Base-by-base conservation (phyloP, 1,139 yeast species). In the Hanseniaspora sp. region DNA sequence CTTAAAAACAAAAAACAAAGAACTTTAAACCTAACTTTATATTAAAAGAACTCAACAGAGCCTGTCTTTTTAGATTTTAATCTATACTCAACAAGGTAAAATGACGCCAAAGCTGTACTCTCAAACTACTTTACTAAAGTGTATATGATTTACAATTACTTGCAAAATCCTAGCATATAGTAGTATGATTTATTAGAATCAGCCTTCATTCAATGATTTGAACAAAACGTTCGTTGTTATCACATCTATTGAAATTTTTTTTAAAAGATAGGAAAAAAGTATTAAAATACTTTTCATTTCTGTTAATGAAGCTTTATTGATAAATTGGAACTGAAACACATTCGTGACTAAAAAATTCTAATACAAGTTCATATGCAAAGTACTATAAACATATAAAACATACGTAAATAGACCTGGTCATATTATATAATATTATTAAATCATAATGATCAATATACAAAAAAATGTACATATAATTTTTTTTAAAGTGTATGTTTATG, bases 291-390 rank as follows among this genome's bases (percentile, higher is more conserved):
- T 41, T 3, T 41, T n/a, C 17, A 17, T 23, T 23, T 23, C 23
- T 3, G 23, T 23, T 23, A 23, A 23, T 23, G 23, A 23, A 23
- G 23, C 23, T 23, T 23, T 23, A 23, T 23, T 28, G 34, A 41
- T 28, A 29, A 9, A 28, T 29, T 11, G 11, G 13, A 13, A 28
- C 28, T 17, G 33, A 41, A 41, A 41, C 45, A 41, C 45, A 23
- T 41, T 41, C 12, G 45, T 29, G 17, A 29, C 34, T 41, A 41
- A 28, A 23, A 29, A 41, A 28, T 41, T 41, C 45, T 49, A 42
- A 49, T 43, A 37, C 43, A 44, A 35, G 53, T 37, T 49, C 53
- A 49, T 49, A 49, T 49, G 53, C 44, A 48, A 49, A 49, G 53
- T 29, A 43, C 47, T 38, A 43, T 42, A 49, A 43, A 49, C 48